Evolutionary conservation across 148 eudicot species (phyloP), one percentile per base, ranked within the genome.

Genomic region (Linanthus parryae): DNA sequence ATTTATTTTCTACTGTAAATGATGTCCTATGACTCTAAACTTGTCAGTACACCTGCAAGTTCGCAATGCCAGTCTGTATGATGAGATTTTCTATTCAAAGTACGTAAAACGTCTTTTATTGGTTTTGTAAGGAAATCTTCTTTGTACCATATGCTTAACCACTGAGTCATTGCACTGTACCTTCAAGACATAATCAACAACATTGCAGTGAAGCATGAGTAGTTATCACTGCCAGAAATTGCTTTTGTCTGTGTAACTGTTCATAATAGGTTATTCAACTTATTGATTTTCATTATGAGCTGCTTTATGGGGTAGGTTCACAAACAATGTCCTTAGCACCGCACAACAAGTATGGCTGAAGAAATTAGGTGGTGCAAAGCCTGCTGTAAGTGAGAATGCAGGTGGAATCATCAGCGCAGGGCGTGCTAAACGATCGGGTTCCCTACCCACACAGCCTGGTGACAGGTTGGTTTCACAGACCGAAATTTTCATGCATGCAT

Each of bases 311-410:
- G 49, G 40, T 44, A 84, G 98, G 98, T 91, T 91, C 63, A 84
- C 94, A 56, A 91, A 91, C 72, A 91, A 91, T 58, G 80, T 91
- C 62, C 87, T 91, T 45, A 91, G 95, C 75, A 91, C 98, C 33
- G 96, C 94, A 40, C 99, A 92, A 58, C 99, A 92, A 68, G 88
- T 92, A 61, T 87, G 94, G 96, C 58, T 92, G 38, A 82, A 88
- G 29, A 84, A 73, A 56, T 57, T 82, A 57, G 99, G 99, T 17
- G 99, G 99, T 59, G 99, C 99, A 52, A 82, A 77, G 58, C 95
- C 95, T 67, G 85, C 56, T 49, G 83, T 87, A 43, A 69, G 62
- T 64, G 84, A 84, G 68, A 78, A 82, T 67, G 88, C 88, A 46
- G 70, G 73, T 46, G 88, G 85, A 48, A 92, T 84, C 45, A 92